Conservation (phyloP, 2,329 filamentous ascomycete species). For the Coniochaeta pulveracea region DNA sequence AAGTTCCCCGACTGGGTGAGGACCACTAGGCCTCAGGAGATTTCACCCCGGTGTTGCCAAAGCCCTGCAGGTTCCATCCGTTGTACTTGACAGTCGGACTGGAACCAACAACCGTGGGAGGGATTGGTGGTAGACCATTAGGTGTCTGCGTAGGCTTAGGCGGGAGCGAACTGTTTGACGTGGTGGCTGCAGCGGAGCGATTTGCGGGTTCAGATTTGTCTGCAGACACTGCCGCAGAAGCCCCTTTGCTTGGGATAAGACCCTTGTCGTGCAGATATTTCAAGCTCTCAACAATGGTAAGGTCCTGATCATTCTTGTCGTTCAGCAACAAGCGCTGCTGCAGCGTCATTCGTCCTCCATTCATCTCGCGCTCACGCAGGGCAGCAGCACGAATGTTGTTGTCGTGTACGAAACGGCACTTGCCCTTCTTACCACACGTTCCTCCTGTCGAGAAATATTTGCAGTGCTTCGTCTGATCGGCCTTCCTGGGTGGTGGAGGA, state of each 20-base stretch:
- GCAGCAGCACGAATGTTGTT: slow-evolving; percentile 51
- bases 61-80: slow-evolving; percentile 27
- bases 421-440: slow-evolving; percentile 61
- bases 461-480: slow-evolving; percentile 54
- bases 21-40: slow-evolving; percentile 13
- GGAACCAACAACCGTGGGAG: slow-evolving; percentile 17
- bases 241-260: slow-evolving; percentile 28
- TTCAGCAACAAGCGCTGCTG: slow-evolving; percentile 55
- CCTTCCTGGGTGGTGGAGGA: slow-evolving; percentile 39
- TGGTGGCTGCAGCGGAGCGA: slow-evolving; percentile 13
- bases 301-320: slow-evolving; percentile 57
- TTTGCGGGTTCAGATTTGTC: slow-evolving; percentile 6
- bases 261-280: slow-evolving; percentile 52
- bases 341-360: slow-evolving; percentile 54
- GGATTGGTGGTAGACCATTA: slow-evolving; percentile 21
- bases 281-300: slow-evolving; percentile 54
- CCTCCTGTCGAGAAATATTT: slow-evolving; percentile 62
- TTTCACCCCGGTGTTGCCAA: slow-evolving; percentile 27
- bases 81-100: slow-evolving; percentile 20
- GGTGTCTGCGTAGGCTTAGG: slow-evolving; percentile 12
- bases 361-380: slow-evolving; percentile 50
- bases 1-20: too few species aligned
- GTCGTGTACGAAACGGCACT: slow-evolving; percentile 63
- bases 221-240: slow-evolving; percentile 1
- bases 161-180: slow-evolving; percentile 9